Conservation (phyloP, 2,329 filamentous ascomycete genomes). For the Eutypella sp. region DNA sequence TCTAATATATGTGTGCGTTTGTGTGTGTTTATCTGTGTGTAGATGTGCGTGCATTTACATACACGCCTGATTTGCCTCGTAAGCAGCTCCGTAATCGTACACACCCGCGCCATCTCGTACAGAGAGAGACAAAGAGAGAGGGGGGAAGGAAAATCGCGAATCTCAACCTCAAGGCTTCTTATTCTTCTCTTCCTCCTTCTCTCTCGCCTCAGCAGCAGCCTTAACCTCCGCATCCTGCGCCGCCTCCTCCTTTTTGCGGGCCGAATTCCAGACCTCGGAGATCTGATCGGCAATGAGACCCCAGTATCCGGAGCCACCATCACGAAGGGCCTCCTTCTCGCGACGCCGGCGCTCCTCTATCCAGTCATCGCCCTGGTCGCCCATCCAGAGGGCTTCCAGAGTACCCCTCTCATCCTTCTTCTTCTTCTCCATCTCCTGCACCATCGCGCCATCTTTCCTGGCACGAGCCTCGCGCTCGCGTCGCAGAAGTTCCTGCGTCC, state of each 20-base stretch:
- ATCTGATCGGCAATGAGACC: conserved; percentile 54
- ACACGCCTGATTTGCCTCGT: too few species aligned
- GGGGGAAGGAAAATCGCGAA: too few species aligned
- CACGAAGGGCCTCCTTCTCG: conserved; percentile 48
- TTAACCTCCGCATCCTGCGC: conserved; percentile 14
- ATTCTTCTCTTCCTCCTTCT: conserved; percentile 21
- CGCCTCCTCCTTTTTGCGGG: conserved; percentile 24
- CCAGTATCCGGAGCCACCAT: conserved; percentile 49
- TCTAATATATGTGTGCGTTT: too few species aligned
- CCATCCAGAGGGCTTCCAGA: conserved; percentile 53
- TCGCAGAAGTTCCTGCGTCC: conserved; percentile 41
- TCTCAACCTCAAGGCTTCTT: conserved; percentile 6
- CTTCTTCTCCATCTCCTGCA: conserved; percentile 19
- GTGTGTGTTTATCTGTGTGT: too few species aligned
- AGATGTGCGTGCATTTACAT: too few species aligned
- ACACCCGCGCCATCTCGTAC: neutral
- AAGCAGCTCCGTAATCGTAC: neutral
- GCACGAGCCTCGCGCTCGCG: conserved; percentile 34
- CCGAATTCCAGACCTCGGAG: conserved; percentile 41
- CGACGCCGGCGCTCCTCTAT: conserved; percentile 45
- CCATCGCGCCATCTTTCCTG: conserved; percentile 18
- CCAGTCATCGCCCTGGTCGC: conserved; percentile 51
- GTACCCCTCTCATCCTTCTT: conserved; percentile 19
- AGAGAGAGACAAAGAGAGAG: too few species aligned
- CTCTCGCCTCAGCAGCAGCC: conserved; percentile 24